Conservation (phyloP, 1,139 yeast genomes). For the Spencermartinsiella ligniputridi region DNA sequence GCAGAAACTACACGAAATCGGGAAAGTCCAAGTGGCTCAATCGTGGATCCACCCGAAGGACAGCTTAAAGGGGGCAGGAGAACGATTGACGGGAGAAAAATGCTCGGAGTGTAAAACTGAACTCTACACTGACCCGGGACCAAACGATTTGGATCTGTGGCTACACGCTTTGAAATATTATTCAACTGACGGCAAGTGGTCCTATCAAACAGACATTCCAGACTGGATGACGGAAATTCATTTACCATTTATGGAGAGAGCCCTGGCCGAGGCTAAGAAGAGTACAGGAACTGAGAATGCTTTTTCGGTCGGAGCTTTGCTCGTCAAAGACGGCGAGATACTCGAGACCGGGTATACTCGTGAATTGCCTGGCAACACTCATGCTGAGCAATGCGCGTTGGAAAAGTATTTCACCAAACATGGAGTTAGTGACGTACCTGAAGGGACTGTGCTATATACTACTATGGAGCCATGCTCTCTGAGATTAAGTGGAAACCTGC, state of each 20-base stretch:
- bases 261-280: slow-evolving; percentile 71
- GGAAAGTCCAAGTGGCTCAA: slow-evolving; percentile 62
- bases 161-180: slow-evolving; percentile 77
- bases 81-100: slow-evolving; percentile 48
- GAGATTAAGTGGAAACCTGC: slow-evolving; percentile 82
- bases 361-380: slow-evolving; percentile 93
- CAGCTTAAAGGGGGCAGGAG: slow-evolving; percentile 43
- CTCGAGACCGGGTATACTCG: slow-evolving; percentile 82
- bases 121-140: slow-evolving; percentile 82
- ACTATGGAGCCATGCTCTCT: slow-evolving; percentile 98
- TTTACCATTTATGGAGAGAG: slow-evolving; percentile 51
- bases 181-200: slow-evolving; percentile 60
- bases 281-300: slow-evolving; percentile 85
- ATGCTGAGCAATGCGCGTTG: slow-evolving; percentile 94
- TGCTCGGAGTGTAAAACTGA: slow-evolving; percentile 72
- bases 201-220: slow-evolving; percentile 74
- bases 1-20: slow-evolving; percentile 53
- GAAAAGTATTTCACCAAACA: slow-evolving; percentile 57
- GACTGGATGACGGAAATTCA: slow-evolving; percentile 76
- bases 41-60: slow-evolving; percentile 48
- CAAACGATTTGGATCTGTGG: slow-evolving; percentile 82
- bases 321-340: slow-evolving; percentile 62
- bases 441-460: slow-evolving; percentile 79
- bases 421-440: slow-evolving; percentile 51
- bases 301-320: slow-evolving; percentile 88